A percentile compares a stretch with the other conserved stretches of the same genome.
Evolutionary conservation across 164 flowering plant genomes (phyloP).

Genomic region (Vitis rupestris): DNA sequence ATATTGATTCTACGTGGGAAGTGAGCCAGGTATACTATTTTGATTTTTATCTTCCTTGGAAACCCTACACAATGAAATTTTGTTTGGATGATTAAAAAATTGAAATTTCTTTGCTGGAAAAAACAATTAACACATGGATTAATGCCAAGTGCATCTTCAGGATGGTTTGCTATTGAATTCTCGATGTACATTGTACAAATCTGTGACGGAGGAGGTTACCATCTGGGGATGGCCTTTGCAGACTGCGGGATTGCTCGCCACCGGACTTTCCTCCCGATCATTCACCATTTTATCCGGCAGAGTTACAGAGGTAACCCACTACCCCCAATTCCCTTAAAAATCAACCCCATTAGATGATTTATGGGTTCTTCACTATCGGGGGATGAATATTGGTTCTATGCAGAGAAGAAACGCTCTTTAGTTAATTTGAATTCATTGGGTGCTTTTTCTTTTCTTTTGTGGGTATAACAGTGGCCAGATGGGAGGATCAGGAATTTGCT

Average conservation of each 20-base stretch:
- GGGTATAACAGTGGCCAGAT: slow-evolving; percentile 53
- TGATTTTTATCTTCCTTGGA: not conserved
- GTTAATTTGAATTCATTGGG: not conserved
- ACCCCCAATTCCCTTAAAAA: not conserved
- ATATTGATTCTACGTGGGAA: slow-evolving; percentile 49
- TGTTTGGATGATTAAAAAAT: not conserved
- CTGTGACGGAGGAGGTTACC: slow-evolving; percentile 60
- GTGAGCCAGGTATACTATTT: slow-evolving; percentile 50
- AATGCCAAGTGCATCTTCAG: slow-evolving; percentile 23
- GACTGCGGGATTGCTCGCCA: slow-evolving; percentile 66
- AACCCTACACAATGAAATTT: not conserved
- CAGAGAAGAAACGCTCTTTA: not conserved
- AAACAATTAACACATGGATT: not conserved
- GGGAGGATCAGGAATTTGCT: slow-evolving; percentile 34
- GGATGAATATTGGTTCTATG: not conserved
- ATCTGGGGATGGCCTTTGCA: slow-evolving; percentile 97
- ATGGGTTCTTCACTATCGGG: not conserved
- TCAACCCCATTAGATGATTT: not conserved
- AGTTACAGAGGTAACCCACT: slow-evolving; percentile 61
- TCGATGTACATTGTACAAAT: slow-evolving; percentile 55
- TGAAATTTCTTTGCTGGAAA: not conserved
- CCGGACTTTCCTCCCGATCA: slow-evolving; percentile 56
- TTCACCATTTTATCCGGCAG: slow-evolving; percentile 67
- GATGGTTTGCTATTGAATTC: slow-evolving; percentile 58
- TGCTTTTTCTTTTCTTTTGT: not conserved